Conservation (phyloP, 208 protist species). For the Leptomonas pyrrhocoris region DNA sequence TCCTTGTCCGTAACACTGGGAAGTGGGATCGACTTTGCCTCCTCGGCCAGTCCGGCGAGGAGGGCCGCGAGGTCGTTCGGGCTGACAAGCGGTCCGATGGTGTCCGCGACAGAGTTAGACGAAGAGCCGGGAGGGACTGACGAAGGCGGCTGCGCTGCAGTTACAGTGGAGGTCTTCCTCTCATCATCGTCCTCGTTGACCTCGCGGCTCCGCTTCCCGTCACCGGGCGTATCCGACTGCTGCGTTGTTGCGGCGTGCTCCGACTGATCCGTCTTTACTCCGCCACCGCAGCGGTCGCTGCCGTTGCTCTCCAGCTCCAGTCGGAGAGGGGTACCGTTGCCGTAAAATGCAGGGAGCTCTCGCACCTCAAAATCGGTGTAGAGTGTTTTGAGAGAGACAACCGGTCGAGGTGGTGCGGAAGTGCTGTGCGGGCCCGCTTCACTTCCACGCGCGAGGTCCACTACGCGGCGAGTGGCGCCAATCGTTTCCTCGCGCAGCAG, state of each 20-base stretch:
- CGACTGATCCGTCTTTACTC: neutral
- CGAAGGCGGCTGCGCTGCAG: neutral
- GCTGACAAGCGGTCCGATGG: conserved; percentile 39
- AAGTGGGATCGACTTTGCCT: conserved; percentile 34
- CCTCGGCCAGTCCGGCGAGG: conserved; percentile 34
- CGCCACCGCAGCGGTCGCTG: neutral
- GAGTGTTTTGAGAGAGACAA: conserved; percentile 79
- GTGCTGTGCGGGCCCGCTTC: conserved; percentile 9
- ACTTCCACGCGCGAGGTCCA: conserved; percentile 35
- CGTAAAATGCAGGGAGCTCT: conserved; percentile 69
- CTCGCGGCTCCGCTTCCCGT: conserved; percentile 20
- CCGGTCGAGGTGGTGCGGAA: conserved; percentile 15
- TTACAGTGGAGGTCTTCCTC: neutral
- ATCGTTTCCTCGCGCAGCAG: conserved; percentile 59
- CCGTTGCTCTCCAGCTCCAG: conserved; percentile 40
- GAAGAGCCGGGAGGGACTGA: neutral
- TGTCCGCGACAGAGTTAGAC: conserved; percentile 7
- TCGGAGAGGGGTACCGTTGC: conserved; percentile 58
- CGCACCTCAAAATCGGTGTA: conserved; percentile 91
- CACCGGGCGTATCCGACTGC: neutral
- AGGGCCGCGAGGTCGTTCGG: conserved; percentile 56
- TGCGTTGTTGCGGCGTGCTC: neutral
- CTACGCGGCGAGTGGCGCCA: conserved; percentile 56
- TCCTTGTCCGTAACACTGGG: conserved; percentile 56
- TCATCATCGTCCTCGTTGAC: neutral